Base-by-base conservation (phyloP, 805 yeast genomes). In the Saccharomycopsis selenospora region DNA sequence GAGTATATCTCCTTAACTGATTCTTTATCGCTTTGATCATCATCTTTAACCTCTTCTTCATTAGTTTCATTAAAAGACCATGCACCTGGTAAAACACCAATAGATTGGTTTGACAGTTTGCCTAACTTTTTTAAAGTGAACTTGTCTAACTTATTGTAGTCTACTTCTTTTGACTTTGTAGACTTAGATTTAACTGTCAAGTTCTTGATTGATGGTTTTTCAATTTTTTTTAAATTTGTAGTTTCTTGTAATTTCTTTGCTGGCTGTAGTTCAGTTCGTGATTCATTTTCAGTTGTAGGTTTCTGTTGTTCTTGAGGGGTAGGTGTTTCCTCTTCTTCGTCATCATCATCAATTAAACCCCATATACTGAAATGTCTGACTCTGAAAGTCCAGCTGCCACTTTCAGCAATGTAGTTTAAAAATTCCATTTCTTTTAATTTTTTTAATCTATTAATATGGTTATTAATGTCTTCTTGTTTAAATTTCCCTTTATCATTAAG, bases 301-400 rank as follows among this genome's bases (percentile, higher is more conserved):
- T 38, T 38, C 18, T 22, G 8, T 38, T 18, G 14, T 8, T 6
- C 25, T 17, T 27, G 29, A 7, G 11, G 29, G 29, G 10, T 27
- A 7, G 29, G 29, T 7, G 52, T 2, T 54, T 79, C 88, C 38
- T 77, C 71, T 33, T 74, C 76, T 11, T 69, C 80, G 36, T 73
- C 79, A 20, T 73, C 79, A 23, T 82, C 87, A 55, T 80, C 85
- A 14, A 82, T 73, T 33, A 93, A 66, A 4, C 98, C 98, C 96
- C 97, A 93, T 4, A 85, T 77, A 67, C 96, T 88, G 59, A 93
- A 93, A 67, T 93, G 99, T 56, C 84, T 80, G 6, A 90, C 96
- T 56, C 72, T 76, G 65, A 87, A 89, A 1, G 82, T 79, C 88
- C 90, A 89, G 3, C 76, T 65, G 29, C 87, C 86, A 3, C 78